These are phyloP conservation scores for Pholiota adiposa DNA, from an alignment of 1,284 basidiomycete species.

Conservation along the genomic window DNA sequence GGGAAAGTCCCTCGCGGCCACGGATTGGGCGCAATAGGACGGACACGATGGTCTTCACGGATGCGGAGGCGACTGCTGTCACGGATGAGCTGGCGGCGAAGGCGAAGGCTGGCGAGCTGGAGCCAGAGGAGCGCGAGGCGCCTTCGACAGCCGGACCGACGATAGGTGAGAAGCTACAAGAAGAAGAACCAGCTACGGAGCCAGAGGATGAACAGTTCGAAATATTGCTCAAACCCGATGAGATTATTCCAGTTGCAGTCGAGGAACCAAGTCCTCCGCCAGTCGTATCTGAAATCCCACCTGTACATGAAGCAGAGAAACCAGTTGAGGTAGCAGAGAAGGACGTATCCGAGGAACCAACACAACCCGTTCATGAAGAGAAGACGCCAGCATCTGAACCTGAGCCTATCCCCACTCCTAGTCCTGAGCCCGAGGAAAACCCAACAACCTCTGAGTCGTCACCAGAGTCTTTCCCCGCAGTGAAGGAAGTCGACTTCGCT, in stretches of 20 bases:
- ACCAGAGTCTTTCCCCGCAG: neutral
- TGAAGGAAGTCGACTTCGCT: neutral
- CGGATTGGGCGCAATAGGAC: conserved; percentile 65
- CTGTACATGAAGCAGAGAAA: neutral
- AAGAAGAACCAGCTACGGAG: conserved; percentile 9
- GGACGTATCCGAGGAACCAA: neutral
- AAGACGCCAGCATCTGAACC: neutral
- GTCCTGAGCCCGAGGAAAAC: neutral
- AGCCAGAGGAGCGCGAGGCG: conserved; percentile 15
- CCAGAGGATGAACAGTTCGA: conserved; percentile 7
- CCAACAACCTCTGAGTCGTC: neutral
- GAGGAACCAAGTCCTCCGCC: neutral
- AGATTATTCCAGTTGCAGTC: neutral
- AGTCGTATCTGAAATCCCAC: neutral
- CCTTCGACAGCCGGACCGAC: conserved; percentile 16
- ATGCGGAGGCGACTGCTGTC: conserved; percentile 38
- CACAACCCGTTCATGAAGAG: neutral
- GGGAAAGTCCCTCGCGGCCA: conserved; percentile 31
- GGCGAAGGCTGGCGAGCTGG: conserved; percentile 27
- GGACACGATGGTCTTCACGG: conserved; percentile 79
- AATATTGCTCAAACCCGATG: conserved; percentile 6
- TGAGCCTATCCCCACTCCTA: neutral
- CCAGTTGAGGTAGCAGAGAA: neutral
- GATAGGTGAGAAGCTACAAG: conserved; percentile 1
- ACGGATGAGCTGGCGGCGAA: conserved; percentile 32